Evolutionary conservation across 129 eudicot species (phyloP).

Genomic region (Logfia minima): DNA sequence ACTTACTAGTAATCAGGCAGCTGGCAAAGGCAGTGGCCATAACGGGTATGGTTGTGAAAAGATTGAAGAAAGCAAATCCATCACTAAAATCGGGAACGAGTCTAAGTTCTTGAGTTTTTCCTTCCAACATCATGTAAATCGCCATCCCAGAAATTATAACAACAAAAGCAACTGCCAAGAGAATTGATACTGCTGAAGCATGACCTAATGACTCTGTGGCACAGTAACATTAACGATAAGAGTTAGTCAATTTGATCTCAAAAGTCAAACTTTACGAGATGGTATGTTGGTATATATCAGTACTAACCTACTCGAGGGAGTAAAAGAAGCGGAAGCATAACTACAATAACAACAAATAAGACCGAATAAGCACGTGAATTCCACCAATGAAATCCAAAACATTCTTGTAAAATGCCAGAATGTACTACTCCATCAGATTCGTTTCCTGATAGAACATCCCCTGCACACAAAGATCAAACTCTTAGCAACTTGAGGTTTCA

Average conservation of each 20-base stretch:
- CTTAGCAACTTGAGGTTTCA: background rate
- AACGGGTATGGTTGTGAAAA: conserved; percentile 75
- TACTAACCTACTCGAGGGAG: conserved; percentile 79
- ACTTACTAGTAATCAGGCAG: conserved; percentile 68
- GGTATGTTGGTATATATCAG: background rate
- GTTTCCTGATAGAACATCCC: conserved; percentile 88
- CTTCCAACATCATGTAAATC: conserved; percentile 54
- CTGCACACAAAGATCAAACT: conserved; percentile 33
- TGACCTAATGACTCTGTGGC: conserved; percentile 76
- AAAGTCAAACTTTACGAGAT: background rate
- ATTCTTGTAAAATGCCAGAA: conserved; percentile 84
- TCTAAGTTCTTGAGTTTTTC: conserved; percentile 52
- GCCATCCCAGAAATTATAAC: conserved; percentile 69
- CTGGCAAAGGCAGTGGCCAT: conserved; percentile 68
- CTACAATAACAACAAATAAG: conserved; percentile 58
- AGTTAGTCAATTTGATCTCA: conserved; percentile 3
- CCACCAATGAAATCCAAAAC: conserved; percentile 98
- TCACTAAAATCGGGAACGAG: conserved; percentile 60
- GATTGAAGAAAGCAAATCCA: conserved; percentile 48
- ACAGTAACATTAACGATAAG: conserved; percentile 14
- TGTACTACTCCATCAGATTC: conserved; percentile 69
- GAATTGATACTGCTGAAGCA: conserved; percentile 80
- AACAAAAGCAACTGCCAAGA: conserved; percentile 78
- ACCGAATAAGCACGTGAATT: conserved; percentile 70
- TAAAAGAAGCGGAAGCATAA: conserved; percentile 72